phyloP scores from a whole-genome alignment of 768 basidiomycete species.

The Hirschioporus abietinus region DNA sequence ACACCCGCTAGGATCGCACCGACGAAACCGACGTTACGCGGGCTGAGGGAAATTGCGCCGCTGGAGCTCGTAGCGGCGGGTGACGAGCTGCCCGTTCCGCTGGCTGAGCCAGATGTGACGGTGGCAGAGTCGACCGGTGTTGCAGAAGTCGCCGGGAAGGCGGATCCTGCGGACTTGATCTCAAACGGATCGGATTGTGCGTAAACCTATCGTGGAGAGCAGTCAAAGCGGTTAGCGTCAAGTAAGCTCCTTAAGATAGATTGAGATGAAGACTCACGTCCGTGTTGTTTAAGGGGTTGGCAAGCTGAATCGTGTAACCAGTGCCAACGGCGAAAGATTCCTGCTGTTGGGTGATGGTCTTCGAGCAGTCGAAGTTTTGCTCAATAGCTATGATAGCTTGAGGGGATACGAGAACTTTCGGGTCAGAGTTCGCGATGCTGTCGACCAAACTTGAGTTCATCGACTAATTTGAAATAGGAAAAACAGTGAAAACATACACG shows the following conservation, averaged over 20 bases:
- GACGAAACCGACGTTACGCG: neutral
- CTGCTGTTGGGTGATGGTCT: constrained; percentile 42
- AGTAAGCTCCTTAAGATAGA: constrained; percentile 2
- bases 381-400: constrained; percentile 45
- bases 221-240: neutral
- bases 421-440: constrained; percentile 43
- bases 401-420: constrained; percentile 32
- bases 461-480: constrained; percentile 9
- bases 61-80: neutral
- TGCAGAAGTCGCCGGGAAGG: constrained; percentile 41
- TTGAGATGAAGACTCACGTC: constrained; percentile 37
- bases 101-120: constrained; percentile 15
- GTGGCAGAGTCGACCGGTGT: constrained; percentile 23
- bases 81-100: constrained; percentile 18
- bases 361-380: constrained; percentile 56
- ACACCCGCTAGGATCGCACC: neutral
- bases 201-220: constrained; percentile 39
- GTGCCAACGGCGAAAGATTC: constrained; percentile 31
- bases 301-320: constrained; percentile 47
- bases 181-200: constrained; percentile 52
- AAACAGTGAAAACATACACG: constrained; percentile 33
- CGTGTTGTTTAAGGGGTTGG: constrained; percentile 43
- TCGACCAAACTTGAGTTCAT: constrained; percentile 11
- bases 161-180: constrained; percentile 50
- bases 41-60: neutral